Evolutionary conservation across 805 yeast species (phyloP), one percentile per base, ranked within the genome.

Genomic region (Ogataea thermomethanolica): DNA sequence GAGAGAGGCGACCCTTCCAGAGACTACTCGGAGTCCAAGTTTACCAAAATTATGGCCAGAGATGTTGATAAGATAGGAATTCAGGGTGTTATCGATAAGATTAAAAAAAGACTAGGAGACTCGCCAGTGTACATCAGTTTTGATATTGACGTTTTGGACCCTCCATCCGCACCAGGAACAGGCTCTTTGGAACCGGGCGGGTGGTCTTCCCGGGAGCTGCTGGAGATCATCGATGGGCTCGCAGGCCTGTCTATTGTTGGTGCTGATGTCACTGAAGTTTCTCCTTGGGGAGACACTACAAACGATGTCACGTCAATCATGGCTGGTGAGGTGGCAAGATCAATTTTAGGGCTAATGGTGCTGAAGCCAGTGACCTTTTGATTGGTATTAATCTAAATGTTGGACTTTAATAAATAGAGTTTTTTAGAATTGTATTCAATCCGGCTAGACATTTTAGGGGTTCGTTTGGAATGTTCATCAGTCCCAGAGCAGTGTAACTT

Each of bases 141-240:
- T 30, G 76, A 70, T 55, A 75, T 76, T 34, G 85, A 80, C 54
- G 82, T 78, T 6, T 62, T 83, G 43, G 89, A 83, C 54, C 88
- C 89, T 1, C 78, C 84, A 5, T 62, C 68, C 39, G 87, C 87
- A 1, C 48, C 48, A 12, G 89, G 83, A 0, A 83, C 90, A 0
- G 90, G 90, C n/a, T 81, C 90, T 3, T 77, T 81, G 49, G 90
- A 83, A 56, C 75, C 73, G 3, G 90, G 90, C 12, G 89, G 88
- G 5, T 75, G 81, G 70, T 68, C 79, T 8, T 65, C 80, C 1
- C 66, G 89, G 33, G 89, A 82, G 55, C 62, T 81, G 33, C 70
- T 79, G 33, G 60, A 69, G 8, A 58, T 82, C 11, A 51, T 82
- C 34, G 78, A 83, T 40, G 76, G 74, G 0, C 58, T 82, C 22